Evolutionary conservation across 352 stramenopile genomes (phyloP), one percentile per base, ranked within the genome.

Genomic region (Globisporangium acanthophoron): DNA sequence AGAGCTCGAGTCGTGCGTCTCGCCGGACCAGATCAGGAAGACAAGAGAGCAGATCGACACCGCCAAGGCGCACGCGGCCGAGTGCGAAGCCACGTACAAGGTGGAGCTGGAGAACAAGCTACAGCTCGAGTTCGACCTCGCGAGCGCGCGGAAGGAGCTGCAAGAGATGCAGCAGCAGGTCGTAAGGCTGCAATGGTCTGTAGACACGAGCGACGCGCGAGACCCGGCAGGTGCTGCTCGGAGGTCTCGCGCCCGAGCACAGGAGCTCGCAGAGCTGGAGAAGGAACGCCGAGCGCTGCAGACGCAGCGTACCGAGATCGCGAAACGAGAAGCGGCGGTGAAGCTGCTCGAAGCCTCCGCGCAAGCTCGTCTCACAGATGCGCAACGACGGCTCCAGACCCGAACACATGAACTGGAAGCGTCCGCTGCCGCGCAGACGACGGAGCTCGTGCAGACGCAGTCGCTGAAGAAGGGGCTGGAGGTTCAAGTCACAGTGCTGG

Each of bases 121-220:
- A 6, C 58, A 63, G 41, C 58, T 64, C 35, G 58, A 58, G 33
- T 64, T 64, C n/a, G 58, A 64, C 44, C 51, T 64, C 16, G 51
- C 58, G 33, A 64, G 58, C 12, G 43, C 35, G 24, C 37, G 40
- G 20, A 64, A 64, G 20, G 58, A 64, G 45, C 58, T 64, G 20
- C 51, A 53, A 16, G 43, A 43, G 33, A 27, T 44, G 11, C 39
- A 53, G 24, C 58, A 64, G 21, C 51, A 64, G 13, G 33, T 64
- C 24, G 27, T 12, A 2, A 43, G 52, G 24, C 43, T 62, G 7
- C 57, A 62, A 41, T 57, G 49, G n/a, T 16, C 3, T 18, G 35
- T 31, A 24, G 4, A 52, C 7, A 44, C 46, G n/a, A 37, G 37
- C 3, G 47, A 50, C 33, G 20, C 5, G 0, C 52, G 31, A 8